Evolutionary conservation across 495 filamentous ascomycete species (phyloP).

Genomic region (Hypomontagnella monticulosa): DNA sequence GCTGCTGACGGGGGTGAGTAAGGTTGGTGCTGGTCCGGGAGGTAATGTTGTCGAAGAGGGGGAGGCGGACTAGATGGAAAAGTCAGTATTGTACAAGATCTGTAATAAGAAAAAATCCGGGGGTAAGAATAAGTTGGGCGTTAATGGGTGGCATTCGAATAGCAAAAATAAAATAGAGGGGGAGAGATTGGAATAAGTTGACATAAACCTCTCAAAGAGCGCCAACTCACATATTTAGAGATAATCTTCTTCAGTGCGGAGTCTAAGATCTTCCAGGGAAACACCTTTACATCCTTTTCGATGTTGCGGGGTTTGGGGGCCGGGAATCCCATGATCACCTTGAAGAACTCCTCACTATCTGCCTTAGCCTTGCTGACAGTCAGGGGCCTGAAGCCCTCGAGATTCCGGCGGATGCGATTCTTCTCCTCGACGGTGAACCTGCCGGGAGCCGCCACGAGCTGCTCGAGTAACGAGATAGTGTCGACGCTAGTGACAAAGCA

Average conservation of each 20-base stretch:
- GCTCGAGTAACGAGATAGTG: constrained; percentile 91
- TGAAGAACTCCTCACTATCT: constrained; percentile 97
- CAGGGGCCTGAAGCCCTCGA: constrained; percentile 88
- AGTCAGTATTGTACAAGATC: constrained; percentile 6
- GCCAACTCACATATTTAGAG: constrained; percentile 77
- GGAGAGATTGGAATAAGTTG: neutral
- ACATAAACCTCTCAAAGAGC: neutral
- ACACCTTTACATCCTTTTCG: constrained; percentile 98
- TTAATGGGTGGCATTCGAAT: neutral
- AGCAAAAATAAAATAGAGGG: neutral
- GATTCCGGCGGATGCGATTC: constrained; percentile 93
- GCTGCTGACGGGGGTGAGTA: constrained; percentile 49
- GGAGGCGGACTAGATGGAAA: constrained; percentile 38
- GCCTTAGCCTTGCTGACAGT: constrained; percentile 92
- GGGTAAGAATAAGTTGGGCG: neutral
- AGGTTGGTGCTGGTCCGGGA: constrained; percentile 43
- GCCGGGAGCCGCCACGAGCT: constrained; percentile 73
- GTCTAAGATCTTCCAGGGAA: constrained; percentile 87
- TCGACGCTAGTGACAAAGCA: constrained; percentile 96
- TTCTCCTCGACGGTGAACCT: constrained; percentile 96
- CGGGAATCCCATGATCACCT: constrained; percentile 97
- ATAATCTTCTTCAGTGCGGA: constrained; percentile 95
- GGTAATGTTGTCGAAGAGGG: constrained; percentile 44
- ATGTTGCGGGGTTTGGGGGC: constrained; percentile 96
- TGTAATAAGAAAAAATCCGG: neutral